Evolutionary conservation across 2,329 filamentous ascomycete species (phyloP).

Genomic region (Endocalyx cinctus): DNA sequence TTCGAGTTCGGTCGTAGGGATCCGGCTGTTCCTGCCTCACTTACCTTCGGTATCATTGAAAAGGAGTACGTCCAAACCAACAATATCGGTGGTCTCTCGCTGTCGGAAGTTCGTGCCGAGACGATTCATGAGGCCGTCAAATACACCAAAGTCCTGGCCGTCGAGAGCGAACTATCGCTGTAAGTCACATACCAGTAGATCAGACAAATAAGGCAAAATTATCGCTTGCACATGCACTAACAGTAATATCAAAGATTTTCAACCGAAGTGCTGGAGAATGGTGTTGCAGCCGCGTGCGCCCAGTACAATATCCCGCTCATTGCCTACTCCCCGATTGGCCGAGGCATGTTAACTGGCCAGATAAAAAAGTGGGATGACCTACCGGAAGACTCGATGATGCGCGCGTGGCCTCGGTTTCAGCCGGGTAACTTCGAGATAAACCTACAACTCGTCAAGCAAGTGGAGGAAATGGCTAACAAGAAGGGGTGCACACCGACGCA

Average conservation of each 20-base stretch:
- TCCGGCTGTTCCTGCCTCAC: slow-evolving; percentile 31
- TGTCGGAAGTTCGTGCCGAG: slow-evolving; percentile 35
- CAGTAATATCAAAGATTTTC: slow-evolving; percentile 16
- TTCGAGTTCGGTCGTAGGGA: slow-evolving; percentile 51
- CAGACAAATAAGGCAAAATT: too few relatives aligned
- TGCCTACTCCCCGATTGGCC: slow-evolving; percentile 67
- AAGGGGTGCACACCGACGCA: slow-evolving; percentile 60
- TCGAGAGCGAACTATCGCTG: slow-evolving; percentile 36
- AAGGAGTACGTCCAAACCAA: slow-evolving; percentile 34
- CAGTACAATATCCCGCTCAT: slow-evolving; percentile 65
- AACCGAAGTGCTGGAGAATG: slow-evolving; percentile 22
- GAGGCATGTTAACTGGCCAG: slow-evolving; percentile 51
- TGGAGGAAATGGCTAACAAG: slow-evolving; percentile 53
- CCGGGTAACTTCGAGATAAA: slow-evolving; percentile 61
- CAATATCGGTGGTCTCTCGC: slow-evolving; percentile 34
- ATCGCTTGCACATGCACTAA: slow-evolving; percentile 1
- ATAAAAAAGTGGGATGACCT: slow-evolving; percentile 51
- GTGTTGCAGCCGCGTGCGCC: slow-evolving; percentile 41
- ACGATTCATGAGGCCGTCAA: slow-evolving; percentile 33
- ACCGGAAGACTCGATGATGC: slow-evolving; percentile 38
- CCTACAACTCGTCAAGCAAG: slow-evolving; percentile 52
- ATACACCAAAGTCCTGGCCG: slow-evolving; percentile 29
- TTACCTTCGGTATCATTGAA: slow-evolving; percentile 29
- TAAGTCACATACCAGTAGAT: slow-evolving; percentile 11
- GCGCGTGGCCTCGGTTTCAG: slow-evolving; percentile 57